Evolutionary conservation across 768 basidiomycete species (phyloP).

Genomic region (Hygrophorus pudorinus): DNA sequence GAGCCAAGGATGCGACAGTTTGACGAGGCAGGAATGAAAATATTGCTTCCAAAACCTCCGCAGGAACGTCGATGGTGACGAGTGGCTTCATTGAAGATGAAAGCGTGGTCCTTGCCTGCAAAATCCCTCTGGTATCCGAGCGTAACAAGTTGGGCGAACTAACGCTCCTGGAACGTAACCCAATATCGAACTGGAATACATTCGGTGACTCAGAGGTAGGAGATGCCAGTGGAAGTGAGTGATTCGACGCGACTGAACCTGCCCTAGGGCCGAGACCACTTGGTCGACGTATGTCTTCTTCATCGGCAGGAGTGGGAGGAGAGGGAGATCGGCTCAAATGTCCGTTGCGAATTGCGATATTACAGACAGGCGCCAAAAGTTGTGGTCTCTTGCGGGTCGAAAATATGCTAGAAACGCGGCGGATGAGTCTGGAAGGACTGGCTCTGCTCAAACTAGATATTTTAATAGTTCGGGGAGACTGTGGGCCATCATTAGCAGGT

Average conservation of each 20-base stretch:
- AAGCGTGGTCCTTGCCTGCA: constrained; percentile 10
- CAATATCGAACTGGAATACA: neutral
- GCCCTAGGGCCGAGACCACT: constrained; percentile 32
- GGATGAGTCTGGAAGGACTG: constrained; percentile 11
- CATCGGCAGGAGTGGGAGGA: constrained; percentile 6
- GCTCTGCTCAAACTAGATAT: neutral
- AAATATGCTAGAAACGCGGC: constrained; percentile 18
- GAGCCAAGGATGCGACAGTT: constrained; percentile 19
- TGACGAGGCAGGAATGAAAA: constrained; percentile 24
- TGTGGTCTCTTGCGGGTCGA: constrained; percentile 11
- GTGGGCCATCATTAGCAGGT: neutral
- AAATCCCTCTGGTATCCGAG: constrained; percentile 12
- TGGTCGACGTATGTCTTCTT: constrained; percentile 35
- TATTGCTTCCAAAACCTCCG: constrained; percentile 24
- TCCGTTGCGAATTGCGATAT: constrained; percentile 3
- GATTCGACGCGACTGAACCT: constrained; percentile 24
- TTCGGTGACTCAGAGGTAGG: constrained; percentile 18
- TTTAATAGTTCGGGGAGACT: neutral
- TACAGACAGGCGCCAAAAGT: constrained; percentile 3
- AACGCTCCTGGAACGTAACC: constrained; percentile 20
- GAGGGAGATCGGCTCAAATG: constrained; percentile 9
- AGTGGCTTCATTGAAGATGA: constrained; percentile 5
- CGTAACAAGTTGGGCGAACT: constrained; percentile 30
- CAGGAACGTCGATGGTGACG: constrained; percentile 18
- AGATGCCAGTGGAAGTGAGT: constrained; percentile 26